Base-by-base conservation (phyloP, 208 protist species). In the Acanthamoeba divionensis region DNA sequence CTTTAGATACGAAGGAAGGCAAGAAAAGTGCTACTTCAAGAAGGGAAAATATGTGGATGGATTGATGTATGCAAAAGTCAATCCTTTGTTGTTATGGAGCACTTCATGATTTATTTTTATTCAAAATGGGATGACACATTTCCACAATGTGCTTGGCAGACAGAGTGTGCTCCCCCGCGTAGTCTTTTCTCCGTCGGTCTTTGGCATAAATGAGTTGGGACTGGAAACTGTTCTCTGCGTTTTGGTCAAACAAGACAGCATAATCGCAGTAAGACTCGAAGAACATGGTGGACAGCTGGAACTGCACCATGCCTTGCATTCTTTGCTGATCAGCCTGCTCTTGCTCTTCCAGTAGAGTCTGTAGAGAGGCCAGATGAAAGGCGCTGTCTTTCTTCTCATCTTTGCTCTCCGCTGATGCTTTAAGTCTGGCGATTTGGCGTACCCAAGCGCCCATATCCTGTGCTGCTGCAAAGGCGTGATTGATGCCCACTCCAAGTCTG, bases 401-500 rank as follows among this genome's bases (percentile, higher is more conserved):
- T 26, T 80, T 26, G 29, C 41, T 55, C 13, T 15, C 41, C 45
- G 31, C 62, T 13, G 10, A n/a, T 41, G 62, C 62, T 10, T 31
- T 26, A 24, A n/a, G 36, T 41, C 26, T 26, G 69, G 29, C n/a
- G 69, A 33, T 12, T 15, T 47, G 15, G 41, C 41, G 63, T 18
- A 55, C 41, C 15, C 45, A 26, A 9, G 12, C 9, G 12, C 33
- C 24, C 15, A 80, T 12, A 9, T 12, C 9, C 12, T 12, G 41
- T 13, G 41, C 9, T 9, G 69, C 69, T 10, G 9, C 9, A 54
- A 80, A 80, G 13, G 69, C 69, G 10, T 12, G 29, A 52, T 80
- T 80, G 12, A 80, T 80, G 69, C 69, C 69, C 33, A 80, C 41
- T 12, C 69, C 69, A 29, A 80, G n/a, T n/a, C 62, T 69, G 62